These are phyloP conservation scores for Blastobotrys ciferrii DNA, from an alignment of 1,139 yeast species.

Conservation along the genomic window DNA sequence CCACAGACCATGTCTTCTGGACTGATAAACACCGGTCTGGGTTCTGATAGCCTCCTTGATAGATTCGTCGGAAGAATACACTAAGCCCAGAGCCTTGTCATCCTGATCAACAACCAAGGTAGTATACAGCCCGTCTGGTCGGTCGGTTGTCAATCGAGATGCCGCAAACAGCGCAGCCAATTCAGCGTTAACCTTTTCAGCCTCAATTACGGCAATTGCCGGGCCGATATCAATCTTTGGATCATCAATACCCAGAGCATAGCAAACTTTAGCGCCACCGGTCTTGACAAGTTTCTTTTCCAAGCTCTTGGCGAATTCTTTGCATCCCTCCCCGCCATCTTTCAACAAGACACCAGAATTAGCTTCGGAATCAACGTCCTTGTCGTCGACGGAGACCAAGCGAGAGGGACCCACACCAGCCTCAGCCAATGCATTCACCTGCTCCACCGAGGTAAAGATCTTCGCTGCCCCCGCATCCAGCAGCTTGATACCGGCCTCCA, in stretches of 20 bases:
- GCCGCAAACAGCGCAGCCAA: constrained; percentile 38
- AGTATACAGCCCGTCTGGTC: constrained; percentile 81
- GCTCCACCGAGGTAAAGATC: constrained; percentile 10
- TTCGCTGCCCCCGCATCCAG: constrained; percentile 17
- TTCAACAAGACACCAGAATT: constrained; percentile 11
- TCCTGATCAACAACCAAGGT: constrained; percentile 75
- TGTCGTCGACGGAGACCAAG: constrained; percentile 10
- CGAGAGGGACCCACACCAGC: constrained; percentile 18
- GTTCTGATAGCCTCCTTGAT: constrained; percentile 78
- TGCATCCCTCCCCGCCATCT: not conserved
- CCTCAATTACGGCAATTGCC: constrained; percentile 49
- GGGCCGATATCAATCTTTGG: constrained; percentile 29
- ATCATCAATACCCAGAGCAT: constrained; percentile 32
- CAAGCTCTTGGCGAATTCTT: constrained; percentile 11
- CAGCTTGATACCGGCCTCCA: constrained; percentile 16
- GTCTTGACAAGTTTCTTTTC: constrained; percentile 25
- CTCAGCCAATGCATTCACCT: constrained; percentile 8
- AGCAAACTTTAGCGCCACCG: constrained; percentile 48
- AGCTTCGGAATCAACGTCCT: not conserved
- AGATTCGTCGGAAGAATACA: constrained; percentile 82
- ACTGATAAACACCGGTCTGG: constrained; percentile 88
- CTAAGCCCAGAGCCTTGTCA: constrained; percentile 77
- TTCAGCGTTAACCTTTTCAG: constrained; percentile 46
- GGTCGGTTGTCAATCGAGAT: constrained; percentile 69
- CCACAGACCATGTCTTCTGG: constrained; percentile 89